These are phyloP conservation scores for Tricholoma terreum DNA, from an alignment of 768 basidiomycete species.

Conservation along the genomic window DNA sequence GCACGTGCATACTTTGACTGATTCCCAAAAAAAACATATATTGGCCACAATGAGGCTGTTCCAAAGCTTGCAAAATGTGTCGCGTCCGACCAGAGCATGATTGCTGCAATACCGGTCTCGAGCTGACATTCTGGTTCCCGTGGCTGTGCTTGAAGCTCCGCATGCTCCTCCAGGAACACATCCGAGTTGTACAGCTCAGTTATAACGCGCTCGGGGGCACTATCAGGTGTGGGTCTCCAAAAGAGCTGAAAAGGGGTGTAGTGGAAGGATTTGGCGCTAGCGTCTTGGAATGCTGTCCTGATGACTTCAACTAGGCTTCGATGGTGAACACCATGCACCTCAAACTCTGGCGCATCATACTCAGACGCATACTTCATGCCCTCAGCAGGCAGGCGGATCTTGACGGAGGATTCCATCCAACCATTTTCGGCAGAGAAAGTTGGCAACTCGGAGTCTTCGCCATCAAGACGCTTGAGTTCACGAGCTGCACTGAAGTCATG, in stretches of 20 bases:
- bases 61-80: constrained; percentile 33
- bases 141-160: neutral
- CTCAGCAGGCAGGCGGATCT: constrained; percentile 19
- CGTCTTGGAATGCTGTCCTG: constrained; percentile 11
- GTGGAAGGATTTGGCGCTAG: constrained; percentile 7
- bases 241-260: constrained; percentile 12
- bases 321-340: neutral
- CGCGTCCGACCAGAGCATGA: constrained; percentile 16
- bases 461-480: constrained; percentile 18
- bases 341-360: constrained; percentile 1
- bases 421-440: constrained; percentile 7
- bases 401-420: constrained; percentile 21
- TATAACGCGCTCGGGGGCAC: neutral
- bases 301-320: constrained; percentile 11
- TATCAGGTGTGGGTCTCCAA: constrained; percentile 12
- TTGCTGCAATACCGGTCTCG: neutral
- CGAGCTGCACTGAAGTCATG: constrained; percentile 14
- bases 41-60: constrained; percentile 33
- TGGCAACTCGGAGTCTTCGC: neutral
- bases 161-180: neutral
- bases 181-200: neutral
- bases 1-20: constrained; percentile 34
- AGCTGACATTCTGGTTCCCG: neutral
- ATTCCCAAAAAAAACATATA: constrained; percentile 37
- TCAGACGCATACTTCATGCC: constrained; percentile 15